Evolutionary conservation across 2,329 filamentous ascomycete species (phyloP), one percentile per base, ranked within the genome.

Genomic region (Colletotrichum filicis): DNA sequence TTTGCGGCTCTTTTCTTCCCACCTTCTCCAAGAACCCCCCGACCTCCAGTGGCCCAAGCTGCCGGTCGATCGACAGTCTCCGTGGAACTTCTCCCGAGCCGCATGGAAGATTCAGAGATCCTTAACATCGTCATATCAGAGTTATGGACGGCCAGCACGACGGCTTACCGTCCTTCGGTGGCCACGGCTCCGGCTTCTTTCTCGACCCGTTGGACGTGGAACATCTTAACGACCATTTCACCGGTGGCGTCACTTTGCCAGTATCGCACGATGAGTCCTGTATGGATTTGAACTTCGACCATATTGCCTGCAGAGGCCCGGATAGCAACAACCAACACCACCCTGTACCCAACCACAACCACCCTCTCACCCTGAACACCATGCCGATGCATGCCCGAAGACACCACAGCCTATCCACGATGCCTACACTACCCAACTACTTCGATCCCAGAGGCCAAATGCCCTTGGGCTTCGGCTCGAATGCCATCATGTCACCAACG

Each of bases 261-360:
- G 22, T 32, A 16, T 32, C 68, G 59, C 81, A 83, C 62, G 78
- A 79, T 46, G 80, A 83, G 61, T 78, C 79, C 30, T 83, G 81
- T 74, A 77, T 82, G 30, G 79, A 80, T 75, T 66, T 71, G 66
- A 58, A 67, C 68, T 69, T 64, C 62, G 70, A 66, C 49, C 64
- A 66, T 19, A 49, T 68, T 30, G 58, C 58, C 14, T 52, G 59
- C 28, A 71, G 52, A 37, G 63, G 68, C 30, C 62, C 65, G 46
- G 28, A 53, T 52, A 67, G 46, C 46, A 64, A 37, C 52, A 66
- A 71, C 30, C 55, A 35, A 22, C 62, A 68, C 26, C 57, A 73
- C 30, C 72, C 68, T 9, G 62, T 59, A 42, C 49, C 71, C 14
- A 57, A 66, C 46, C 74, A 75, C 49, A 63, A 46, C 68, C 74